phyloP scores from a whole-genome alignment of 2,329 filamentous ascomycete species.

The Macroventuria anomochaeta region DNA sequence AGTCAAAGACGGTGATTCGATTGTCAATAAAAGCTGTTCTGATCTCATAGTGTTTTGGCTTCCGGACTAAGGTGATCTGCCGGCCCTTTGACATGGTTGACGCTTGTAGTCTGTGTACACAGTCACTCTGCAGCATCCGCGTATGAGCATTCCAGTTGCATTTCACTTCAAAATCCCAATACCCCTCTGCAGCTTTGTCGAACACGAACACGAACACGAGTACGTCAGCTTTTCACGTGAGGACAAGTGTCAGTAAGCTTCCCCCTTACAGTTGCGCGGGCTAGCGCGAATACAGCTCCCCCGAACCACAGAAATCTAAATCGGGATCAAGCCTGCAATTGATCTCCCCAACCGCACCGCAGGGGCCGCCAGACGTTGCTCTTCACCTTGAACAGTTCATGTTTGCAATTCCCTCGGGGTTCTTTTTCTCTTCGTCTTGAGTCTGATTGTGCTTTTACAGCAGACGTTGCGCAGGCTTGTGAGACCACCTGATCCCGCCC shows the following conservation, averaged over 20 bases:
- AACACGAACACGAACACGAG: constrained; percentile 15
- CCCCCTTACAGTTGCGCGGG: constrained; percentile 17
- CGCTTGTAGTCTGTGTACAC: not conserved
- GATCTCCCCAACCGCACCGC: constrained; percentile 24
- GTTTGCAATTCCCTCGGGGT: constrained; percentile 18
- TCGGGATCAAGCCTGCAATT: constrained; percentile 32
- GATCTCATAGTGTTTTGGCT: constrained; percentile 1
- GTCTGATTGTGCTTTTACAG: constrained; percentile 12
- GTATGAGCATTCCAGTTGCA: not conserved
- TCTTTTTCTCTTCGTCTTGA: constrained; percentile 20
- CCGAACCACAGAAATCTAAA: constrained; percentile 31
- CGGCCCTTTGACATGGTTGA: constrained; percentile 8
- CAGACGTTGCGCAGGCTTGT: constrained; percentile 12
- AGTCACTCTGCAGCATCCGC: not conserved
- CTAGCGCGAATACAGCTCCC: constrained; percentile 28
- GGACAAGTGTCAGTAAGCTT: constrained; percentile 27
- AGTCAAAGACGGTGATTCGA: constrained; percentile 3
- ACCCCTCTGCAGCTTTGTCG: constrained; percentile 1
- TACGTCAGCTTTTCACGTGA: constrained; percentile 15
- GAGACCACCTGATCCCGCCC: constrained; percentile 7
- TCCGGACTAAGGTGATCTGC: constrained; percentile 9
- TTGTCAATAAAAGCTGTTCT: constrained; percentile 19
- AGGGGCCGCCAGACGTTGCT: constrained; percentile 28
- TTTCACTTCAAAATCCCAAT: not conserved
- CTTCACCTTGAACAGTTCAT: constrained; percentile 22